Percentiles rank a stretch among this genome's conserved stretches.
These are phyloP conservation scores for Mariannaea elegans DNA, from an alignment of 2,329 filamentous ascomycete species.

Conservation along the genomic window DNA sequence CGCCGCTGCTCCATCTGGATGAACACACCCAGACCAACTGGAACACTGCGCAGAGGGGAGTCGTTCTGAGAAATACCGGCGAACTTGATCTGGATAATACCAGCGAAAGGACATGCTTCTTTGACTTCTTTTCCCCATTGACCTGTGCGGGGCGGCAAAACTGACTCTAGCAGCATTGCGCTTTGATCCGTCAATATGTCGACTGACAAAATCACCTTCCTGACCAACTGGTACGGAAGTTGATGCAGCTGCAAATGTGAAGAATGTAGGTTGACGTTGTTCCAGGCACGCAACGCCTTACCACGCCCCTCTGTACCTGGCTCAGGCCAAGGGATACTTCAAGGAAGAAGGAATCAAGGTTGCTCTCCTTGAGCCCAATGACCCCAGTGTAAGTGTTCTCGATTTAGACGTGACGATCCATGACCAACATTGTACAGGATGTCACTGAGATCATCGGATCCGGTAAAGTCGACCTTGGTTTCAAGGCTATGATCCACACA, in stretches of 20 bases:
- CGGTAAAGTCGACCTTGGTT: slow-evolving; percentile 79
- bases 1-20: background rate
- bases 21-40: background rate
- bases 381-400: slow-evolving; percentile 68
- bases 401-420: background rate
- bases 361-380: slow-evolving; percentile 80
- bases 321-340: slow-evolving; percentile 79
- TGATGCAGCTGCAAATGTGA: background rate
- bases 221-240: slow-evolving; percentile 77
- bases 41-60: slow-evolving; percentile 33
- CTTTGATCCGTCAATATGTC: slow-evolving; percentile 68
- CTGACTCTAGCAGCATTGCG: slow-evolving; percentile 58
- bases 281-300: slow-evolving; percentile 82
- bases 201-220: slow-evolving; percentile 85
- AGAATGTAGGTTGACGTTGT: slow-evolving; percentile 40
- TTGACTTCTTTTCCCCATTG: slow-evolving; percentile 50
- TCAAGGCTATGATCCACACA: slow-evolving; percentile 87
- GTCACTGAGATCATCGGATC: slow-evolving; percentile 84
- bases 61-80: slow-evolving; percentile 79
- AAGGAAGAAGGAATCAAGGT: slow-evolving; percentile 80
- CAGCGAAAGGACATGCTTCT: slow-evolving; percentile 89
- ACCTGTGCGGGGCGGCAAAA: slow-evolving; percentile 46
- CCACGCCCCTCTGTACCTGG: slow-evolving; percentile 80
- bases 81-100: slow-evolving; percentile 90
- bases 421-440: slow-evolving; percentile 57